These are phyloP conservation scores for Ploettnerulaceae sp. DNA, from an alignment of 2,329 filamentous ascomycete genomes.

Conservation along the genomic window DNA sequence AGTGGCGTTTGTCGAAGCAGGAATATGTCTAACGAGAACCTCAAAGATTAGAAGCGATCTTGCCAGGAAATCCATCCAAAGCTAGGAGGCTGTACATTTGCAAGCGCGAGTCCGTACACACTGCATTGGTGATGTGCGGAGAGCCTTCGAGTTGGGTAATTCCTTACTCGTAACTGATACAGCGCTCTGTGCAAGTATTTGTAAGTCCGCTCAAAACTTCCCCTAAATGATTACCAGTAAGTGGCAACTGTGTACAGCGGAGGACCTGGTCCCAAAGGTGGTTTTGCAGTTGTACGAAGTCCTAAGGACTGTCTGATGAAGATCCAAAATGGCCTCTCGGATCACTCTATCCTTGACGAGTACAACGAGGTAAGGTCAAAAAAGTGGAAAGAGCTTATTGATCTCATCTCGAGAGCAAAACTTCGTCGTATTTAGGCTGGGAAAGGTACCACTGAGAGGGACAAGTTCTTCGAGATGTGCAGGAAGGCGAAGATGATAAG, in stretches of 20 bases:
- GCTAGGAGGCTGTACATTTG: slow-evolving; percentile 51
- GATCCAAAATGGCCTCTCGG: slow-evolving; percentile 35
- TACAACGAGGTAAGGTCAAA: slow-evolving; percentile 37
- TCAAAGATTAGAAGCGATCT: slow-evolving; percentile 50
- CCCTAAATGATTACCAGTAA: background rate
- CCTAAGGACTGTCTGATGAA: slow-evolving; percentile 53
- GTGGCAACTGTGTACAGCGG: slow-evolving; percentile 35
- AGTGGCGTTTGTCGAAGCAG: slow-evolving; percentile 46
- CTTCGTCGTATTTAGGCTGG: slow-evolving; percentile 34
- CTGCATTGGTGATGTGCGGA: slow-evolving; percentile 45
- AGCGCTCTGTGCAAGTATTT: slow-evolving; percentile 45
- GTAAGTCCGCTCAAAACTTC: slow-evolving; percentile 37
- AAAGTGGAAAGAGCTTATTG: slow-evolving; percentile 38
- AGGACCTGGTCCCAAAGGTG: slow-evolving; percentile 58
- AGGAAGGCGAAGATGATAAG: slow-evolving; percentile 31
- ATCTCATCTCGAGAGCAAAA: slow-evolving; percentile 40
- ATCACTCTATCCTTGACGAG: slow-evolving; percentile 37
- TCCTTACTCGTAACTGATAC: slow-evolving; percentile 46
- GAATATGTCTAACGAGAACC: slow-evolving; percentile 50
- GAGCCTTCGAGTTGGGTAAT: slow-evolving; percentile 41
- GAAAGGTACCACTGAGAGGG: slow-evolving; percentile 34
- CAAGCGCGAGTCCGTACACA: slow-evolving; percentile 47
- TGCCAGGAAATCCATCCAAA: slow-evolving; percentile 57
- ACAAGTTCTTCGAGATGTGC: slow-evolving; percentile 36
- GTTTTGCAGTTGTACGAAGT: slow-evolving; percentile 57